Base-by-base conservation (phyloP, 75 land plant species). In the Selaginella moellendorffii region DNA sequence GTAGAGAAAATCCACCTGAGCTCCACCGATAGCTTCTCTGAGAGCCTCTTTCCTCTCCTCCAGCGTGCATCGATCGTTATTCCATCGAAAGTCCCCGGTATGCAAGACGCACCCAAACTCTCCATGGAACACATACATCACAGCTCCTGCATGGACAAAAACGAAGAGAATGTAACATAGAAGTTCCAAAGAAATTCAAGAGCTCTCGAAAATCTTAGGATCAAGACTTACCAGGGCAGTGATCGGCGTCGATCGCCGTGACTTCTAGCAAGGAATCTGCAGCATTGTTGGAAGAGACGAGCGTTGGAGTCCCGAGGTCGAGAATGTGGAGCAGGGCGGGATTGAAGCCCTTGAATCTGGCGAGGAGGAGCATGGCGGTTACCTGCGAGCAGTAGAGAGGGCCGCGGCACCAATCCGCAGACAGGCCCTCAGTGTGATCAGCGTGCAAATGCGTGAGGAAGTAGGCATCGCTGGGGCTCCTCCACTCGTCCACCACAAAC, bases 21-120 rank as follows among this genome's bases (percentile, higher is more conserved):
- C 51, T 29, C 70, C 82, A 30, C 70, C 31, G 2, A 85, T 71
- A 46, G 78, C 73, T 63, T 64, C 24, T 31, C 69, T 58, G 0
- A 85, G 73, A 51, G 30, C 54, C 19, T 54, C 30, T 53, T 69
- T 77, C 28, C 65, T 74, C 10, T 21, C 18, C 22, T 72, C 25
- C 5, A 65, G 24, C 1, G 23, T 65, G 2, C 28, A 18, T 8
- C 77, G 56, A n/a, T 1, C 53, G n/a, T 27, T 17, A 63, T 85
- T 83, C 88, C 88, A 85, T 0, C 88, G 81, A 63, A 81, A 85
- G 72, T 81, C 84, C 17, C 88, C 88, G 2, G 88, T 81, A 64
- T 74, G 72, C 0, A 85, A 71, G 46, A 77, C 64, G 24, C 71
- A 71, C 0, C 88, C 88, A 66, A 79, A 81, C 0, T 74, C 74